Evolutionary conservation across 106 monocot species (phyloP), one percentile per base, ranked within the genome.

Genomic region (Hemerocallis citrina): DNA sequence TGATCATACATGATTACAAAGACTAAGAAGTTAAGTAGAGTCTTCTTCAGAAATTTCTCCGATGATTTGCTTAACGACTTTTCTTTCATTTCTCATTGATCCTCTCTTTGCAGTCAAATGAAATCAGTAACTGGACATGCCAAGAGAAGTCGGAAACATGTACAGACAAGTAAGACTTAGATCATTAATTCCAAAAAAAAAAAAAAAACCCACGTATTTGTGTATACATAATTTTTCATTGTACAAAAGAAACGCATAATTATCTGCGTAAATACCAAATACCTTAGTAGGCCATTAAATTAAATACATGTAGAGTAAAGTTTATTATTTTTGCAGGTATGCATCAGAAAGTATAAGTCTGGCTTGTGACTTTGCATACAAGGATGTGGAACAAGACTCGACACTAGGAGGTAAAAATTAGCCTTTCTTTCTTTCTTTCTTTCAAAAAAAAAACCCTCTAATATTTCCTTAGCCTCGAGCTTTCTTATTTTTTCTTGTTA

Each of bases 291-390:
- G 52, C 13, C 17, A 54, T 23, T 15, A 15, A 15, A 15, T 1
- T 9, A 44, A 43, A 15, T 43, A 15, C 13, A 13, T 13, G 4
- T 15, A 43, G n/a, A 48, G 23, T 48, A 22, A 54, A 54, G 31
- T 16, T 31, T 54, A 3, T 51, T 49, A 7, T 14, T 19, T 22
- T 17, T 63, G n/a, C 89, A 96, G 91, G 11, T 91, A 84, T 71
- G 95, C 95, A 4, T 68, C 61, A 10, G 95, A 96, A 67, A 87
- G 90, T 74, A 91, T 77, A 47, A 14, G 62, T 15, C 59, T 81
- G 27, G 51, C 90, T 30, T 96, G 95, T 52, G 39, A 76, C 7
- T 96, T 91, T 63, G 95, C 95, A 52, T 96, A 96, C 67, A 91
- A 91, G 67, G 95, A 87, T 77, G 90, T 74, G 0, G 86, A 89